Percentiles rank a stretch among this genome's conserved stretches.
These are phyloP conservation scores for Sclerotinia subarctica DNA, from an alignment of 2,329 filamentous ascomycete genomes.

Conservation along the genomic window DNA sequence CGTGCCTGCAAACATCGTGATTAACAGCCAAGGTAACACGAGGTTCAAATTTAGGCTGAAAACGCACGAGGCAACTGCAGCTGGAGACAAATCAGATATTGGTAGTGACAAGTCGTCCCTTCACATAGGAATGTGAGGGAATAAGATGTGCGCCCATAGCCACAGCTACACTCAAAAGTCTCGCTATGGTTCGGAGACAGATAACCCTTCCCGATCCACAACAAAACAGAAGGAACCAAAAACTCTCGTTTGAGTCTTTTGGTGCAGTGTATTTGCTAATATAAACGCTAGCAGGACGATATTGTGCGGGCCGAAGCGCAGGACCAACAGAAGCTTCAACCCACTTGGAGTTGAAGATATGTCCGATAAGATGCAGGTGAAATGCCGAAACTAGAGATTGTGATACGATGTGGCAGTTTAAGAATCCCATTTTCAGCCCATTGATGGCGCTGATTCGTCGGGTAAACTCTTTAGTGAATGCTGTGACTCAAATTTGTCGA, in stretches of 20 bases:
- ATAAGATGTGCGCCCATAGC: neutral
- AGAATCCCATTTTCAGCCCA: neutral
- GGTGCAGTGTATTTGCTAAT: neutral
- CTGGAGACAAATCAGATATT: neutral
- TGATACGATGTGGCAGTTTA: neutral
- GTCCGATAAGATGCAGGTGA: neutral
- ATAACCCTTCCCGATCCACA: neutral
- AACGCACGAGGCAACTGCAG: neutral
- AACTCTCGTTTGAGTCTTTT: neutral
- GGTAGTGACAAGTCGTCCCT: neutral
- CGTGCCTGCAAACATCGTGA: neutral
- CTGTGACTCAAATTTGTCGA: neutral
- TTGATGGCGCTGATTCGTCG: neutral
- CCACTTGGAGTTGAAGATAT: neutral
- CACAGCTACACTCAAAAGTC: neutral
- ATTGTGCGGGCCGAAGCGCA: neutral
- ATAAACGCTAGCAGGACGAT: neutral
- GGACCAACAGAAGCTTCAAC: neutral
- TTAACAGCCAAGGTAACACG: neutral
- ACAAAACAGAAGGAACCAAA: neutral
- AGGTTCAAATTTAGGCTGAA: neutral
- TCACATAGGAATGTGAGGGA: neutral
- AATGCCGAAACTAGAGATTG: neutral
- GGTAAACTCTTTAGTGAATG: neutral
- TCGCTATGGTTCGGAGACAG: neutral